Evolutionary conservation across 148 eudicot genomes (phyloP).

Genomic region (Linanthus parryae): DNA sequence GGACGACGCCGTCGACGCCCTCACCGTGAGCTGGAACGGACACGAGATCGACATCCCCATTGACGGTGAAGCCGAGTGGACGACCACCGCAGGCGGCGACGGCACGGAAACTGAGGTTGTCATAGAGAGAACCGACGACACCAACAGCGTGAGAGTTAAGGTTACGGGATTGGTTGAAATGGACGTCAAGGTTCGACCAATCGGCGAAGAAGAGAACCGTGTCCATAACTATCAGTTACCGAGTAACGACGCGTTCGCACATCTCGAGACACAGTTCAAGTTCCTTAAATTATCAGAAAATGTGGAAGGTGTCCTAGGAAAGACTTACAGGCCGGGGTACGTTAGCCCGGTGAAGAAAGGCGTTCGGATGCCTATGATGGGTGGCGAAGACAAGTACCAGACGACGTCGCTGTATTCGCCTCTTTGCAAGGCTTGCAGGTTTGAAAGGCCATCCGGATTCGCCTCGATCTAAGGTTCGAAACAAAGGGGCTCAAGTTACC

Average conservation of each 20-base stretch:
- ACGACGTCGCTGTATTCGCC: constrained; percentile 34
- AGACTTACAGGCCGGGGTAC: constrained; percentile 41
- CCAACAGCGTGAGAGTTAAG: constrained; percentile 24
- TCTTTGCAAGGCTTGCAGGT: constrained; percentile 33
- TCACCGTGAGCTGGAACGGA: constrained; percentile 28
- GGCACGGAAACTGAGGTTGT: constrained; percentile 23
- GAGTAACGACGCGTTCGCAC: constrained; percentile 39
- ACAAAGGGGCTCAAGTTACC: too few relatives aligned
- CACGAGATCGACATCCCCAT: constrained; percentile 20
- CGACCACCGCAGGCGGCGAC: constrained; percentile 4
- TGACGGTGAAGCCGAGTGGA: constrained; percentile 44
- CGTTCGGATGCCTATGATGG: constrained; percentile 45
- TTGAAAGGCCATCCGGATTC: constrained; percentile 16
- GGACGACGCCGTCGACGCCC: constrained; percentile 32
- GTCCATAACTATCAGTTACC: constrained; percentile 46
- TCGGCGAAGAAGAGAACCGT: constrained; percentile 24
- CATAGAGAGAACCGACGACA: constrained; percentile 35
- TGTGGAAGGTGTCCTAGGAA: constrained; percentile 44
- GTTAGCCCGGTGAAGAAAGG: constrained; percentile 41
- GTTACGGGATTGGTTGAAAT: constrained; percentile 25
- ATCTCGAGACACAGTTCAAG: constrained; percentile 35
- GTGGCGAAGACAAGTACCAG: constrained; percentile 47
- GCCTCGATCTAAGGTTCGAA: constrained; percentile 8
- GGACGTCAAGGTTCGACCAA: constrained; percentile 29
- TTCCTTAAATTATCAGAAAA: constrained; percentile 24